Base-by-base conservation (phyloP, 257 asterid genomes). In the Plantago elongata region DNA sequence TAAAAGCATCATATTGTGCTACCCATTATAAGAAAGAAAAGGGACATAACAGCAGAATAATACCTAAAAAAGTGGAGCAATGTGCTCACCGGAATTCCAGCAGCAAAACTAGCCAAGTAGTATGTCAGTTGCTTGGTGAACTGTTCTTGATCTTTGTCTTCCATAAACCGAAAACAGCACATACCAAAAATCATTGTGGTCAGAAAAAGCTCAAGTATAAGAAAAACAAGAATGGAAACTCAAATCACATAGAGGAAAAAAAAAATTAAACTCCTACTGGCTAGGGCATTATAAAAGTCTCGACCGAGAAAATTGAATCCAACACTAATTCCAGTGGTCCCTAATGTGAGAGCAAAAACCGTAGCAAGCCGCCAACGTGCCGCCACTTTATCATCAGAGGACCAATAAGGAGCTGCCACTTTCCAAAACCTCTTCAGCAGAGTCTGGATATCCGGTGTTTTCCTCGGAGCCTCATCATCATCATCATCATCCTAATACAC, bases 41-140 rank as follows among this genome's bases (percentile, higher is more conserved):
- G 46, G 64, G 69, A 58, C 65, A 15, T 37, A 62, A 61, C 14
- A 54, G 43, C 43, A 15, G 72, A 73, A 68, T 60, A 75, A 72
- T 79, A 84, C 91, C 83, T 82, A 86, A 78, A 65, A 75, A 72
- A 82, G 74, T 64, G 83, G 82, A 80, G 92, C 84, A 69, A 76
- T 79, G 80, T 63, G 87, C 97, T 90, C 90, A 85, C 96, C 95
- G 97, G 96, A 73, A 90, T 85, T 80, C 96, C 97, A 79, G 76
- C 76, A 54, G 93, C 96, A 77, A 89, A 86, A 62, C 70, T 83
- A 72, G 79, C 93, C 54, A 89, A 83, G 75, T 89, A 89, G 72
- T 86, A 89, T 62, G 76, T 43, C 61, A 89, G 72, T 51, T 89
- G 96, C 83, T 77, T 84, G 72, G 87, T 78, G 74, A 89, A 86